Evolutionary conservation across 78 protist species (phyloP).

Genomic region (Cavenderia fasciculata): DNA sequence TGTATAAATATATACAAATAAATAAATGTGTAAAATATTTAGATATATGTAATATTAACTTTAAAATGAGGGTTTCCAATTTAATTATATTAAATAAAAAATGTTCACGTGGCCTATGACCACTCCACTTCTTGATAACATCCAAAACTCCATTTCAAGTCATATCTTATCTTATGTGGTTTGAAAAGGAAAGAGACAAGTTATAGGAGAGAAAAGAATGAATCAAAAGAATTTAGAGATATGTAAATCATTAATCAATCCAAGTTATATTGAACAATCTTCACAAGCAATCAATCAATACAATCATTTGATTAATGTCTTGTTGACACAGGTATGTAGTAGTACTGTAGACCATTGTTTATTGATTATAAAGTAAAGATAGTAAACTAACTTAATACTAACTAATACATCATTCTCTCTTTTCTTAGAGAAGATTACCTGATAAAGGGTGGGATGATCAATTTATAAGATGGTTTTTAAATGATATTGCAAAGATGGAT

Average conservation of each 20-base stretch:
- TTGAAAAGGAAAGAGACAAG: no score
- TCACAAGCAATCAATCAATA: constrained; percentile 55
- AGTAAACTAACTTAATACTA: not conserved
- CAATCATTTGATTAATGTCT: constrained; percentile 9
- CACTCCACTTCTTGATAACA: no score
- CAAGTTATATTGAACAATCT: constrained; percentile 81
- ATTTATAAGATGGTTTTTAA: constrained; percentile 75
- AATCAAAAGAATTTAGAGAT: constrained; percentile 53
- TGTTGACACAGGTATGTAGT: constrained; percentile 62
- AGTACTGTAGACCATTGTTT: no score
- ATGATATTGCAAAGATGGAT: constrained; percentile 92
- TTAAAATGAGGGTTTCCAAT: no score
- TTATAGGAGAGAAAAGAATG: no score
- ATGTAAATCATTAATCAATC: constrained; percentile 77
- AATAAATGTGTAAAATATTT: no score
- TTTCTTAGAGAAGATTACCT: constrained; percentile 88
- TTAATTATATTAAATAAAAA: no score
- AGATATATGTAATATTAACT: no score
- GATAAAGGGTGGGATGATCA: constrained; percentile 89
- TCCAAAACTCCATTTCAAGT: no score
- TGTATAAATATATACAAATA: no score
- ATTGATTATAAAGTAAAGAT: not conserved
- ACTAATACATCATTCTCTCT: not conserved
- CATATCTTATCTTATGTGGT: no score
- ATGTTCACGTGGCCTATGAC: no score